Evolutionary conservation across 148 eudicot species (phyloP).

Genomic region (Chenopodium berlandieri): DNA sequence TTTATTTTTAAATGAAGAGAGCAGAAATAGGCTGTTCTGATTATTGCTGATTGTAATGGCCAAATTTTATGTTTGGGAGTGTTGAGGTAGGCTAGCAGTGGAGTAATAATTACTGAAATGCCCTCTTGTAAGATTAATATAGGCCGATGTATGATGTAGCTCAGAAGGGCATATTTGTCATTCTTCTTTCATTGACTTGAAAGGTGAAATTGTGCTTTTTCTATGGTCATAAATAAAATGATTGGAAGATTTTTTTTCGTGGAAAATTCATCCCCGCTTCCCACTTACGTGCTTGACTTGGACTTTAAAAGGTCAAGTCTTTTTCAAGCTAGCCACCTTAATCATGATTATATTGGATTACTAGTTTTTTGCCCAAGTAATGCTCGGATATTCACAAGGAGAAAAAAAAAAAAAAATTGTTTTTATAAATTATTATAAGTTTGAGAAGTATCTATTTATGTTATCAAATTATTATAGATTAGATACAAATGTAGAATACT

Average conservation of each 20-base stretch:
- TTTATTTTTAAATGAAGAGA: neutral
- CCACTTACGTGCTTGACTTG: too few relatives aligned
- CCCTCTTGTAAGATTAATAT: neutral
- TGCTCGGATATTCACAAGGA: too few relatives aligned
- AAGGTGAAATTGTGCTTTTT: neutral
- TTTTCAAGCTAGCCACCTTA: too few relatives aligned
- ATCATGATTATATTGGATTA: too few relatives aligned
- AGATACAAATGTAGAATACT: too few relatives aligned
- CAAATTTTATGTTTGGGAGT: neutral
- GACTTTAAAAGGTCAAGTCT: too few relatives aligned
- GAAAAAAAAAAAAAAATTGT: too few relatives aligned
- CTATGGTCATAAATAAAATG: neutral
- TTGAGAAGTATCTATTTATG: too few relatives aligned
- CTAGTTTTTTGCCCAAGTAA: too few relatives aligned
- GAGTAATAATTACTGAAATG: neutral
- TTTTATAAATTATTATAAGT: too few relatives aligned
- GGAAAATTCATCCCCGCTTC: neutral
- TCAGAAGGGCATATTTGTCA: slow-evolving; percentile 5
- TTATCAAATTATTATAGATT: too few relatives aligned
- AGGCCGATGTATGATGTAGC: neutral
- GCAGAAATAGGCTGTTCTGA: neutral
- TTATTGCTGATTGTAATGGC: neutral
- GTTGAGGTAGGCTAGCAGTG: neutral
- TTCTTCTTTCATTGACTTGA: slow-evolving; percentile 16
- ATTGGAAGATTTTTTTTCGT: neutral